Percentiles rank a stretch among this genome's conserved stretches.
These are phyloP conservation scores for Boletus rubescentipes DNA, from an alignment of 768 basidiomycete species.

Conservation along the genomic window DNA sequence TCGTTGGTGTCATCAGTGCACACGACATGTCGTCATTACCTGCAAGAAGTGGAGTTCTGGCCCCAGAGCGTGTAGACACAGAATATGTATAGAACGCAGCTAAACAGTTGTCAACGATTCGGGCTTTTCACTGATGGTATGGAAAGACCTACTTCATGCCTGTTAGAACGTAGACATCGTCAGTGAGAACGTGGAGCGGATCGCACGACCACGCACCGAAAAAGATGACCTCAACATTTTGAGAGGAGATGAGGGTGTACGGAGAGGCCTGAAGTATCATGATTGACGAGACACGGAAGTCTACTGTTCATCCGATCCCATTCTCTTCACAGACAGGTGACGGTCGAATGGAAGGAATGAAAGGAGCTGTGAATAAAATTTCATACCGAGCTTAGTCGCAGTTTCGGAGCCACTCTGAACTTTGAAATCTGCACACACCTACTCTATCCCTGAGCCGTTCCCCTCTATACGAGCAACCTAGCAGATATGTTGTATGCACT, in stretches of 20 bases:
- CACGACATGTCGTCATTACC: background rate
- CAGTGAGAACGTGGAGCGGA: background rate
- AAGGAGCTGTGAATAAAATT: background rate
- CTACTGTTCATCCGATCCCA: background rate
- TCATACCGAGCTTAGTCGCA: background rate
- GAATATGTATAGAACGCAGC: conserved; percentile 15
- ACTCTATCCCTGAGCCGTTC: too few relatives aligned
- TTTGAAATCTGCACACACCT: too few relatives aligned
- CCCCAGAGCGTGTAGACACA: conserved; percentile 16
- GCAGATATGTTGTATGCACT: too few relatives aligned
- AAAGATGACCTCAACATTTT: conserved; percentile 14
- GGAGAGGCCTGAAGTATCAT: conserved; percentile 5
- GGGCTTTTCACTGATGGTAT: background rate
- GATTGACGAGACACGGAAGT: background rate
- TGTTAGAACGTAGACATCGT: background rate
- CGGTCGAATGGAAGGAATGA: background rate
- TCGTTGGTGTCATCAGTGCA: background rate
- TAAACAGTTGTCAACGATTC: conserved; percentile 2
- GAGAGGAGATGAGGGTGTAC: conserved; percentile 3
- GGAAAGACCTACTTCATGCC: conserved; percentile 16
- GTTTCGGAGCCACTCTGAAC: background rate
- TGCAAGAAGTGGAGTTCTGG: conserved; percentile 5
- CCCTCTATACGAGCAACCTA: too few relatives aligned
- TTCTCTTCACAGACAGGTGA: background rate
- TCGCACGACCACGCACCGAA: conserved; percentile 13